Evolutionary conservation across 1,284 basidiomycete species (phyloP).

Genomic region (Pseudomicrostroma phylloplanum): DNA sequence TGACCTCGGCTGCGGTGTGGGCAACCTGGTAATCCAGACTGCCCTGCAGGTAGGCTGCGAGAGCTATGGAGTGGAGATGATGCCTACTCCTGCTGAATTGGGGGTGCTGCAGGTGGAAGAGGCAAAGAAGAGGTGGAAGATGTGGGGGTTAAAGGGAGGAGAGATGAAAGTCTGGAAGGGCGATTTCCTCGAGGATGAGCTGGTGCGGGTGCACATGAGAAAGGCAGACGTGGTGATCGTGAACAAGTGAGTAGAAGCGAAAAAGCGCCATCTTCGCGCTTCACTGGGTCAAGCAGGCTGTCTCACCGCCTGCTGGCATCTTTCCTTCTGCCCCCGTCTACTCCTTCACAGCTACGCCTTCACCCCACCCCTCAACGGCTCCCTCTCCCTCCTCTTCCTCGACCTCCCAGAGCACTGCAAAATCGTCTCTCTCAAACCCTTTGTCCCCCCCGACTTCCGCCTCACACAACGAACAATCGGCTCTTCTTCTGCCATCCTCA

Average conservation of each 20-base stretch:
- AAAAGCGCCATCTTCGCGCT: too few species aligned
- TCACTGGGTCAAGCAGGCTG: not conserved
- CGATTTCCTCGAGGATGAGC: conserved; percentile 54
- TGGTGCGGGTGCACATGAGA: conserved; percentile 49
- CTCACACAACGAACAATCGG: conserved; percentile 52
- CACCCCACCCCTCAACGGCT: conserved; percentile 56
- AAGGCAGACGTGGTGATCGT: conserved; percentile 58
- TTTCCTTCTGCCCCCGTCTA: not conserved
- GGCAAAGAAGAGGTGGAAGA: conserved; percentile 53
- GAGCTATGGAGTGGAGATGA: conserved; percentile 56
- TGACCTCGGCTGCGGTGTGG: conserved; percentile 59
- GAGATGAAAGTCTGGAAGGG: conserved; percentile 54
- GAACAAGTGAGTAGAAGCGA: conserved; percentile 54
- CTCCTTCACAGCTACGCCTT: conserved; percentile 34
- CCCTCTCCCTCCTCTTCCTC: conserved; percentile 57
- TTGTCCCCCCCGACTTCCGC: conserved; percentile 55
- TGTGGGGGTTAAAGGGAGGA: conserved; percentile 53
- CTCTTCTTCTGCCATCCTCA: conserved; percentile 42
- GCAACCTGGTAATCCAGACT: conserved; percentile 57
- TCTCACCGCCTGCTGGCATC: not conserved
- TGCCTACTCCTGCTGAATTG: conserved; percentile 54
- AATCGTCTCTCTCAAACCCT: conserved; percentile 57
- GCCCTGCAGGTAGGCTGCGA: conserved; percentile 56
- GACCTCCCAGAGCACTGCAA: conserved; percentile 57
- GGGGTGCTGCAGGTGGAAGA: conserved; percentile 55